Base-by-base conservation (phyloP, 495 filamentous ascomycete species). In the Neurospora tetrasperma region DNA sequence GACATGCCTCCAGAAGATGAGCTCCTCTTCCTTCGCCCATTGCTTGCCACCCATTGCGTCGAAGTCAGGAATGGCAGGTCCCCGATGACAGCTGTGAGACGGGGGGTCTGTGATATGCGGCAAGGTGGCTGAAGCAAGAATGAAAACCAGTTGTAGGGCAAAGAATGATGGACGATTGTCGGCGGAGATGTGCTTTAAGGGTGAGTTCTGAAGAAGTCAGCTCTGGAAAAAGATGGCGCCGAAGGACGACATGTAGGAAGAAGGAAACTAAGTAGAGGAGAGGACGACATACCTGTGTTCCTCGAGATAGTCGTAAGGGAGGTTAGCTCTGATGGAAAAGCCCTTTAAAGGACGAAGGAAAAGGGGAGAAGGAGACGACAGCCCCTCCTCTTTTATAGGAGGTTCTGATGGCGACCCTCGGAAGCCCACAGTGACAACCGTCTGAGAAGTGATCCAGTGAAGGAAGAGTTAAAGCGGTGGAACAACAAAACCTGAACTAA, bases 11-110 rank as follows among this genome's bases (percentile, higher is more conserved):
- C 84, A 86, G 78, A 84, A 85, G 72, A 78, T 69, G 2, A 38
- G 31, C 75, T 86, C 84, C 72, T 86, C 84, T 1, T 77, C 59
- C 5, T 40, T 40, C 0, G 78, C 75, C 84, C 84, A 86, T 10
- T 80, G 46, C 70, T 77, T 83, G 9, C 83, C 83, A 12, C 81
- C 84, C 83, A 84, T 84, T 4, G n/a, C 78, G 73, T 23, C 23
- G 31, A 35, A 27, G 5, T 18, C 4, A 18, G 54, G 14, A 62
- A 14, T 14, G 14, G 14, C 27, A 35, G 14, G 27, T 8, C 14
- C 6, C 54, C 31, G 9, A 31, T 31, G 12, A 7, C 27, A 35
- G 27, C 54, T 31, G 20, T 27, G 35, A 62, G 14, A 62, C 27
- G 27, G 54, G 5, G 27, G 11, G 12, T 18, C 35, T 62, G 54